Evolutionary conservation across 164 flowering plant species (phyloP).

Genomic region (Houttuynia cordata): DNA sequence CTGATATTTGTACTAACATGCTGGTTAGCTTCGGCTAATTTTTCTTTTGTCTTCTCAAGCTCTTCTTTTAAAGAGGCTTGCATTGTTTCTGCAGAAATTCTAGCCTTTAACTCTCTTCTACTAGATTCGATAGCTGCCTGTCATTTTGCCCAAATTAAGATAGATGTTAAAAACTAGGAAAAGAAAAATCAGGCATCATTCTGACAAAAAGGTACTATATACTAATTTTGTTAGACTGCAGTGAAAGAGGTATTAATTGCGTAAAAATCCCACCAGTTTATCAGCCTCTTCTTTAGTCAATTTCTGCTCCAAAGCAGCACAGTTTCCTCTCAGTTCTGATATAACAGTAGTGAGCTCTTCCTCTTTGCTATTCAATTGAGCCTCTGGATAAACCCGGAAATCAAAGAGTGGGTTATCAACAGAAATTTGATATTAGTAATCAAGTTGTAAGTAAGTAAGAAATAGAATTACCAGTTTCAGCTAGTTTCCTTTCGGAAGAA

Average conservation of each 20-base stretch:
- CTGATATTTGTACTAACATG: slow-evolving; percentile 24
- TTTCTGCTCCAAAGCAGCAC: slow-evolving; percentile 33
- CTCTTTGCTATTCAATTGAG: slow-evolving; percentile 35
- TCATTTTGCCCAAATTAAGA: background rate
- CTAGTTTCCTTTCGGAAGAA: slow-evolving; percentile 26
- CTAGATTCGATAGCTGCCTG: slow-evolving; percentile 42
- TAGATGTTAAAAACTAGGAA: background rate
- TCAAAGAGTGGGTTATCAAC: background rate
- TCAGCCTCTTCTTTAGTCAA: slow-evolving; percentile 46
- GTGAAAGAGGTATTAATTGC: background rate
- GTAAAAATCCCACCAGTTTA: slow-evolving; percentile 37
- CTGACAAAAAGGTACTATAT: background rate
- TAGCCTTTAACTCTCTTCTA: slow-evolving; percentile 42
- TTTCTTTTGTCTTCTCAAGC: slow-evolving; percentile 38
- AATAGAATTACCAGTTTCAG: slow-evolving; percentile 36
- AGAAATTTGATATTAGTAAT: background rate
- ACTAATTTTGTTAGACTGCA: background rate
- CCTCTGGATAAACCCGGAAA: slow-evolving; percentile 21
- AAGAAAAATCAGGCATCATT: background rate
- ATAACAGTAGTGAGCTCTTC: slow-evolving; percentile 47
- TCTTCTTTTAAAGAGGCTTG: slow-evolving; percentile 34
- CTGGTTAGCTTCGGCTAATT: slow-evolving; percentile 43
- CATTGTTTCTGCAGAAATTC: slow-evolving; percentile 33
- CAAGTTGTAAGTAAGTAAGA: background rate
- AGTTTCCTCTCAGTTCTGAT: slow-evolving; percentile 31